phyloP scores from a whole-genome alignment of 805 yeast species.

The Yamadazyma phyllophila region DNA sequence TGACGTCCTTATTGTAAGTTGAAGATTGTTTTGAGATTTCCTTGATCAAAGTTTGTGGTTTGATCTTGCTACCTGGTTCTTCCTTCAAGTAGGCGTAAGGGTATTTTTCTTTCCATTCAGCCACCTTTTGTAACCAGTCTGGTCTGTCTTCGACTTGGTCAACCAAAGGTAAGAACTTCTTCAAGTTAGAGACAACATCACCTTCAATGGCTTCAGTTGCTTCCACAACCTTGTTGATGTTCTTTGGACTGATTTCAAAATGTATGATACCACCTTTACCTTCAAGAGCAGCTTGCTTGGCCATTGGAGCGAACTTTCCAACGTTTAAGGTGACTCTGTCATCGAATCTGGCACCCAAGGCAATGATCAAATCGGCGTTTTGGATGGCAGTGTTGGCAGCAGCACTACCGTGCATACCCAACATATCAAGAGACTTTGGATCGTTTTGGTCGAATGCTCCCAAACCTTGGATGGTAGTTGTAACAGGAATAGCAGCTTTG shows the following conservation, averaged over 20 bases:
- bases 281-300: conserved; percentile 83
- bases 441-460: conserved; percentile 94
- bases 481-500: conserved; percentile 90
- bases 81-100: conserved; percentile 83
- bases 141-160: conserved; percentile 62
- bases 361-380: conserved; percentile 87
- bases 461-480: conserved; percentile 90
- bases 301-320: conserved; percentile 88
- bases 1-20: conserved; percentile 65
- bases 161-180: conserved; percentile 68
- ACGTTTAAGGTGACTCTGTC: conserved; percentile 94
- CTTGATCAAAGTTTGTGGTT: conserved; percentile 87
- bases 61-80: conserved; percentile 75
- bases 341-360: conserved; percentile 96
- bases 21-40: conserved; percentile 74
- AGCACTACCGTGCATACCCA: conserved; percentile 98
- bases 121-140: conserved; percentile 74
- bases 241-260: conserved; percentile 94
- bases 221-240: conserved; percentile 94
- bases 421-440: conserved; percentile 87
- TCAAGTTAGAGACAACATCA: conserved; percentile 81
- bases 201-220: conserved; percentile 98
- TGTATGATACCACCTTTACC: conserved; percentile 94
- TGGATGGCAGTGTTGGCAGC: conserved; percentile 95
- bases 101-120: conserved; percentile 80